Percentiles rank a stretch among this genome's conserved stretches.
Conservation (phyloP, 352 stramenopile species). For the Hyaloperonospora arabidopsidis region DNA sequence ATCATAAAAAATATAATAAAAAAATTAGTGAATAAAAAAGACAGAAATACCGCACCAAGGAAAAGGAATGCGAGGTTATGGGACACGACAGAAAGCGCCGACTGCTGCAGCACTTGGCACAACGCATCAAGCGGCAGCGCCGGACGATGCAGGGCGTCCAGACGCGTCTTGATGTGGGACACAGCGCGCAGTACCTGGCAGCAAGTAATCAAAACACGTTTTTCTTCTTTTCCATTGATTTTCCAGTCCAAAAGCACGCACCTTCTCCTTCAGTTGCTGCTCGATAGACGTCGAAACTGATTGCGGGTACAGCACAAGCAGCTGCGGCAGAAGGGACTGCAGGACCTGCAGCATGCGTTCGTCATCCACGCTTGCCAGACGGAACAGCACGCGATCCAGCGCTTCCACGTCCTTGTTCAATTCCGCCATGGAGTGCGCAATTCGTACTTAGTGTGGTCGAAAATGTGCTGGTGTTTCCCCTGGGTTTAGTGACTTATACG, state of each 20-base stretch:
- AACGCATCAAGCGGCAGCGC: slow-evolving; percentile 47
- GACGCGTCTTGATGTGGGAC: slow-evolving; percentile 61
- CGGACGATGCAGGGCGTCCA: slow-evolving; percentile 43
- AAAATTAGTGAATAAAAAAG: neutral
- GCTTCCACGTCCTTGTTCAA: slow-evolving; percentile 52
- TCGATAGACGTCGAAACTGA: slow-evolving; percentile 30
- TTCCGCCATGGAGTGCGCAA: slow-evolving; percentile 2
- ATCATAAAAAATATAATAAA: neutral
- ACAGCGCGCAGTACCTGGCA: slow-evolving; percentile 63
- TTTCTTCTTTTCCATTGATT: no score
- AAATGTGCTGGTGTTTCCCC: no score
- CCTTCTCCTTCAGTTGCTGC: slow-evolving; percentile 63
- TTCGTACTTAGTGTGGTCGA: no score
- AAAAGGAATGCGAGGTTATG: slow-evolving; percentile 71
- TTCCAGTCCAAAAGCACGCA: no score
- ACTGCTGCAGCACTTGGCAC: slow-evolving; percentile 30
- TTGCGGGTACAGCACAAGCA: slow-evolving; percentile 53
- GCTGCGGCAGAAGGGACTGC: slow-evolving; percentile 55
- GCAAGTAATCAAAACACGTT: neutral
- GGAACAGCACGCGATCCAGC: slow-evolving; percentile 73
- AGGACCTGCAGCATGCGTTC: slow-evolving; percentile 56
- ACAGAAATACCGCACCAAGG: slow-evolving; percentile 32
- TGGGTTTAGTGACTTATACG: no score
- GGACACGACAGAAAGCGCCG: slow-evolving; percentile 44
- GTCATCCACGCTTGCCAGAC: slow-evolving; percentile 58